Evolutionary conservation across 139 green algal species (phyloP), one percentile per base, ranked within the genome.

Genomic region (Spirogloea muscicola): DNA sequence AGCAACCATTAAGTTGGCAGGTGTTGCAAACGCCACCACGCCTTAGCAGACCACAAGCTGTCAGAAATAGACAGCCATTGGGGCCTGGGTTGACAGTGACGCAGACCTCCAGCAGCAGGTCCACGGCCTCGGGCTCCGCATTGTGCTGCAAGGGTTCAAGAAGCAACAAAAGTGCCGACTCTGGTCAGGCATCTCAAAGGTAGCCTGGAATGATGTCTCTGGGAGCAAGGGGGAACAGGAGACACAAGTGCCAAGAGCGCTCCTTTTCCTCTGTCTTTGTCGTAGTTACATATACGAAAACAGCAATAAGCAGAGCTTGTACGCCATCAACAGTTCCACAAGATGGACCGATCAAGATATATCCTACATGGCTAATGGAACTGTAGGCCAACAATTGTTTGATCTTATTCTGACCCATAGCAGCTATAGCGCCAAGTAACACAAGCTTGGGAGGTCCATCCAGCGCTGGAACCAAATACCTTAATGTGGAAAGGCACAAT

Each of bases 401-500:
- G 59, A 89, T 81, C 72, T 82, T 80, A 68, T 87, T 87, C 87
- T 89, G 84, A 76, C 78, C 77, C 39, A 89, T 61, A 39, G 78
- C 82, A 58, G 77, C 82, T 40, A 89, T 74, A 48, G 51, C 64
- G 25, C 76, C 80, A 55, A 21, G 21, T 31, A 55, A 21, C 21
- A 55, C 21, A 55, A 21, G 46, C 21, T 55, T 21, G 21, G 46
- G 21, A 55, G 46, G n/a, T n/a, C n/a, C n/a, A n/a, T n/a, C n/a
- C n/a, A n/a, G n/a, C n/a, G n/a, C n/a, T n/a, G n/a, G n/a, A 65
- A 16, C 27, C 16, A 65, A 49, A 46, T 81, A 80, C 73, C 73
- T 80, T n/a, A 4, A 99, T 95, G 79, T 99, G 90, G 79, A 94
- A 97, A 0, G 94, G 94, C 36, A 97, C 90, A 68, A 99, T 98